Conservation (phyloP, 169 alveolate species). For the Plasmodium cynomolgi region DNA sequence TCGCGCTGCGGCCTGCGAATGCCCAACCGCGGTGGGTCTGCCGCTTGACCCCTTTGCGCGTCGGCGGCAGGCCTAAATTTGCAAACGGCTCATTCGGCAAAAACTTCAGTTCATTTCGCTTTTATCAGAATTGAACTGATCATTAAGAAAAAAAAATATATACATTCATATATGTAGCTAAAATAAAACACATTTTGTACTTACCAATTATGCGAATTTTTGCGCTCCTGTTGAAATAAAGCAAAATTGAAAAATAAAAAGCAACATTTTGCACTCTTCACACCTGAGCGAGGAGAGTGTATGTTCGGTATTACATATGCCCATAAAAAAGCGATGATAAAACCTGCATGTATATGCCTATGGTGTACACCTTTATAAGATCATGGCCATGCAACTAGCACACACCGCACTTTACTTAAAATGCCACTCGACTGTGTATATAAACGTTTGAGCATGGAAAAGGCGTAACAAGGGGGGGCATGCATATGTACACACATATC, state of each 20-base stretch:
- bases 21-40: background rate
- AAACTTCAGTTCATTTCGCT: background rate
- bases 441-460: background rate
- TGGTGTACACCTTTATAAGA: background rate
- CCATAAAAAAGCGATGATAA: background rate
- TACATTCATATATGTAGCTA: background rate
- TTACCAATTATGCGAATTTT: background rate
- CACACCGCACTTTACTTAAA: background rate
- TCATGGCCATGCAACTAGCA: background rate
- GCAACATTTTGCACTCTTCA: background rate
- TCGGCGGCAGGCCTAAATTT: background rate
- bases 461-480: background rate
- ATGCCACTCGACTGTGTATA: background rate
- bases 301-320: background rate
- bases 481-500: background rate
- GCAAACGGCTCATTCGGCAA: background rate
- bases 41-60: background rate
- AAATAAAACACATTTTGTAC: background rate
- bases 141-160: constrained; percentile 6
- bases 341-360: background rate
- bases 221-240: background rate
- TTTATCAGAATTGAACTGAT: constrained; percentile 2
- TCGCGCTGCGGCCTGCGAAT: background rate
- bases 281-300: background rate
- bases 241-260: background rate